Conservation (phyloP, 352 stramenopile species). For the Phytophthora pluvialis region DNA sequence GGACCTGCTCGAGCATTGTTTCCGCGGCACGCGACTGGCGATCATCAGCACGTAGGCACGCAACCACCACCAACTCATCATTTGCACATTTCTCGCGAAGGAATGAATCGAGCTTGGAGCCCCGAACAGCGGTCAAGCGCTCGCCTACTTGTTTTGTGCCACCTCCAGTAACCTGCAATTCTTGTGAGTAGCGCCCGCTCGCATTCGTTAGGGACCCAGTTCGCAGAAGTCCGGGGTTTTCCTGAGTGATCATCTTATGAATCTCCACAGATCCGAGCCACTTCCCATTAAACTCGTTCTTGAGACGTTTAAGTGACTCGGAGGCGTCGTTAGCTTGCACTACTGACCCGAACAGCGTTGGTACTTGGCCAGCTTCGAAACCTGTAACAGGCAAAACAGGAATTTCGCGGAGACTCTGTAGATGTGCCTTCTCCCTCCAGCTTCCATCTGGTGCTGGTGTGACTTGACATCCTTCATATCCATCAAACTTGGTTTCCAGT, state of each 20-base stretch:
- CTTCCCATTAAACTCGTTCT: slow-evolving; percentile 53
- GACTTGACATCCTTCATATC: slow-evolving; percentile 72
- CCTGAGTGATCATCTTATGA: slow-evolving; percentile 49
- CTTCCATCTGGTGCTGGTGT: slow-evolving; percentile 65
- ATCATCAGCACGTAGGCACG: slow-evolving; percentile 75
- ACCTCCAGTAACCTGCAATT: slow-evolving; percentile 59
- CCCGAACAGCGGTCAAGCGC: slow-evolving; percentile 46
- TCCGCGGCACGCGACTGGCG: slow-evolving; percentile 58
- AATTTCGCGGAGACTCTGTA: slow-evolving; percentile 68
- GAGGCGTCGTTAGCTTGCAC: slow-evolving; percentile 53
- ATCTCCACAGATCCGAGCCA: slow-evolving; percentile 80
- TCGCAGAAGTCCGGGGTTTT: slow-evolving; percentile 72
- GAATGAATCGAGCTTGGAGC: slow-evolving; percentile 55
- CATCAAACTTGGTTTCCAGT: slow-evolving; percentile 76
- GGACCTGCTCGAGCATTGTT: slow-evolving; percentile 64
- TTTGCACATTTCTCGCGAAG: slow-evolving; percentile 41
- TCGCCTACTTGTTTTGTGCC: slow-evolving; percentile 37
- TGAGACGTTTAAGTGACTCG: slow-evolving; percentile 48
- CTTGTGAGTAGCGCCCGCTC: slow-evolving; percentile 77
- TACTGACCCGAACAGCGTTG: slow-evolving; percentile 55
- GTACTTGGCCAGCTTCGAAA: slow-evolving; percentile 57
- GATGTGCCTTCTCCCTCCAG: slow-evolving; percentile 61
- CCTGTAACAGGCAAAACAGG: slow-evolving; percentile 66
- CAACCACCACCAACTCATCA: slow-evolving; percentile 70
- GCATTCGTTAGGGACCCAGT: slow-evolving; percentile 64